A percentile compares a stretch with the other conserved stretches of the same genome.
Evolutionary conservation across 306 rosid genomes (phyloP).

Genomic region (Coriaria nepalensis): DNA sequence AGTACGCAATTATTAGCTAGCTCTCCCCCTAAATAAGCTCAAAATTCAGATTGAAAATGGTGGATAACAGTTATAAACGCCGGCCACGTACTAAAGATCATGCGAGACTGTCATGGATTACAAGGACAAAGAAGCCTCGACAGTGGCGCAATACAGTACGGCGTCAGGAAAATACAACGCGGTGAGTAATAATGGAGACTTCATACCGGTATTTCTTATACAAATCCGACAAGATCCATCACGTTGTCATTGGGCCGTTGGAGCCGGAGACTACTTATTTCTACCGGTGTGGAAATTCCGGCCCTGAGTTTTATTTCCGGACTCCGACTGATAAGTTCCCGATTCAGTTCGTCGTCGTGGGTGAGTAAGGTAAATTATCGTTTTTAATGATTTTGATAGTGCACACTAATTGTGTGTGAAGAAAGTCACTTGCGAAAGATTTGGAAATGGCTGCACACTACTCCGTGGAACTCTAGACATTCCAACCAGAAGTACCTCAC

Average conservation of each 20-base stretch:
- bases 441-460: too few species aligned
- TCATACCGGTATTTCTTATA: conserved; percentile 22
- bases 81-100: conserved; percentile 15
- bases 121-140: conserved; percentile 19
- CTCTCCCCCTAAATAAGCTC: too few species aligned
- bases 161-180: conserved; percentile 14
- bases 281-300: conserved; percentile 30
- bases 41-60: too few species aligned
- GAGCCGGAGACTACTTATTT: conserved; percentile 23
- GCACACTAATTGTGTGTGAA: too few species aligned
- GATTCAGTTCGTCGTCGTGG: conserved; percentile 48
- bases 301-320: conserved; percentile 50
- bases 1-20: too few species aligned
- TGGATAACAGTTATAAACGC: too few species aligned
- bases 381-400: too few species aligned
- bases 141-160: conserved; percentile 27
- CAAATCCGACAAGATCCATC: conserved; percentile 31
- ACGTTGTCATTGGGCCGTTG: conserved; percentile 28
- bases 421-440: too few species aligned
- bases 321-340: conserved; percentile 50
- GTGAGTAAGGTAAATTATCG: conserved; percentile 32
- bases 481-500: too few species aligned
- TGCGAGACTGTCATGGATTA: conserved; percentile 63
- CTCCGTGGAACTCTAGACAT: too few species aligned
- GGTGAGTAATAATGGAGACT: conserved; percentile 17